Conservation (phyloP, 2,329 filamentous ascomycete genomes). For the Aspergillaceae sp. region DNA sequence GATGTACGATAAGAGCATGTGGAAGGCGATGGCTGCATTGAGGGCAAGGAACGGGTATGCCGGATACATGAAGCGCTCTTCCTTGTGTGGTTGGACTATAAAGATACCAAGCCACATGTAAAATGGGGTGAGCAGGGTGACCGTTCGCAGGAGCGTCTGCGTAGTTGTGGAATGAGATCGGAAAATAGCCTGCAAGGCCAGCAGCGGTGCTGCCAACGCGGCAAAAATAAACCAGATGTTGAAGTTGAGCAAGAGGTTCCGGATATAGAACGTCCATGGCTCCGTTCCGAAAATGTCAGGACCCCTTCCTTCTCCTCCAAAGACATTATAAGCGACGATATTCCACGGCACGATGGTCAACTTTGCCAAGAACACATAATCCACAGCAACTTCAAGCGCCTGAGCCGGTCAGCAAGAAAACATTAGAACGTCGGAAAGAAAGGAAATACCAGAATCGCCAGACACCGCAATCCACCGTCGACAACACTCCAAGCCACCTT, state of each 20-base stretch:
- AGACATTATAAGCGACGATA: slow-evolving; percentile 92
- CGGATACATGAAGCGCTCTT: slow-evolving; percentile 98
- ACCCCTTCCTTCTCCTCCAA: slow-evolving; percentile 66
- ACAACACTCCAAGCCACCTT: slow-evolving; percentile 54
- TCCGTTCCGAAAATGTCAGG: slow-evolving; percentile 93
- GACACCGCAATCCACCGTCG: slow-evolving; percentile 58
- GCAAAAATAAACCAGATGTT: slow-evolving; percentile 88
- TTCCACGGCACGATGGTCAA: slow-evolving; percentile 74
- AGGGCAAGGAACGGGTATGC: slow-evolving; percentile 83
- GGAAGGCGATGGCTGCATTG: slow-evolving; percentile 76
- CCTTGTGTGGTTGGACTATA: slow-evolving; percentile 87
- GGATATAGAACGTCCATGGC: slow-evolving; percentile 93
- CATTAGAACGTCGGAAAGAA: background rate
- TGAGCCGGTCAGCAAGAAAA: slow-evolving; percentile 31
- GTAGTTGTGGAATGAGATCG: slow-evolving; percentile 54
- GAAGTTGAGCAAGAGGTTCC: slow-evolving; percentile 87
- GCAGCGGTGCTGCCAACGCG: slow-evolving; percentile 62
- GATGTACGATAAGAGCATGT: slow-evolving; percentile 67
- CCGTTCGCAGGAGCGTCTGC: slow-evolving; percentile 62
- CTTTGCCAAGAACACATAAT: slow-evolving; percentile 78
- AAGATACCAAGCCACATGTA: slow-evolving; percentile 94
- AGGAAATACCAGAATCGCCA: slow-evolving; percentile 56
- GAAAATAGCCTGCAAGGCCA: slow-evolving; percentile 62
- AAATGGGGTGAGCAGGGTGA: slow-evolving; percentile 75
- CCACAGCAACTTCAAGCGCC: slow-evolving; percentile 61